Percentiles rank a stretch among this genome's conserved stretches.
Conservation (phyloP, 352 stramenopile species). For the Poterioochromonas sp. region DNA sequence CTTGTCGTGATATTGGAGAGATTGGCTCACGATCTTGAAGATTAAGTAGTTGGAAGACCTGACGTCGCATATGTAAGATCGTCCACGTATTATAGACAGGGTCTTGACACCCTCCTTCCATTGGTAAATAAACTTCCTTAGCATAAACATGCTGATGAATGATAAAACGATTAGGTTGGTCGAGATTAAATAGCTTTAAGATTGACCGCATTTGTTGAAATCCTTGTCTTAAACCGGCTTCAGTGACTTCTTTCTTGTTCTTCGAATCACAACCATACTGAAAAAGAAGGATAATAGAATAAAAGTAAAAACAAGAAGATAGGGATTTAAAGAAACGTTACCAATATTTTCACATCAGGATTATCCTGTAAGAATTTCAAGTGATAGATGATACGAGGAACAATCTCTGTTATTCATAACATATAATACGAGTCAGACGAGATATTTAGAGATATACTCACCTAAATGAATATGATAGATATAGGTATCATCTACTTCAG, state of each 20-base stretch:
- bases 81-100: constrained; percentile 12
- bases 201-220: not conserved
- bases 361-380: not conserved
- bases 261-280: constrained; percentile 6
- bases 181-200: not conserved
- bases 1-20: not conserved
- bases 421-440: not conserved
- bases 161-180: not conserved
- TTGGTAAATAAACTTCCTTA: constrained; percentile 12
- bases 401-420: not conserved
- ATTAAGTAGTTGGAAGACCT: not conserved
- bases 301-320: not conserved
- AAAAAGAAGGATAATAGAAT: not conserved
- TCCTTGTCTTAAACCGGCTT: not conserved
- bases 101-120: constrained; percentile 29
- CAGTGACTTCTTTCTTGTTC: not conserved
- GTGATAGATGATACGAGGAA: not conserved
- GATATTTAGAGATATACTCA: not conserved
- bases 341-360: constrained; percentile 9
- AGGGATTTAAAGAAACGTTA: too few relatives aligned
- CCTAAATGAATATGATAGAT: constrained; percentile 21
- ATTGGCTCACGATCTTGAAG: not conserved
- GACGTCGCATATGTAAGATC: not conserved
- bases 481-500: constrained; percentile 1
- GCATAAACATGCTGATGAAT: not conserved